Conservation (phyloP, 176 grass and related monocot genomes). For the Aegilops longissima region DNA sequence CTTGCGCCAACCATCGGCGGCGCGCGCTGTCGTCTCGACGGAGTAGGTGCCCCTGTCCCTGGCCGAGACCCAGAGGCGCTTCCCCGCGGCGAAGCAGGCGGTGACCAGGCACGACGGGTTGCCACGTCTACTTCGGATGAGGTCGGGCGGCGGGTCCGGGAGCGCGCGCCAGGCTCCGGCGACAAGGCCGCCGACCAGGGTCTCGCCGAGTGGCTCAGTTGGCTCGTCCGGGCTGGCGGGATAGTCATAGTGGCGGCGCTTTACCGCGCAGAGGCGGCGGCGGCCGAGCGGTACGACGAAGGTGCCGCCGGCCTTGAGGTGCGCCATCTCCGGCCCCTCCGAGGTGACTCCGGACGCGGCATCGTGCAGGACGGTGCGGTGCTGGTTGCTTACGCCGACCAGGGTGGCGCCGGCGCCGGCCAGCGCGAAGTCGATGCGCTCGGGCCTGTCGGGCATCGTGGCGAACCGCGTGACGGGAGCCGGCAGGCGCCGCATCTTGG, state of each 20-base stretch:
- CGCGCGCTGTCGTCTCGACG: background rate
- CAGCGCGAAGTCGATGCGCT: background rate
- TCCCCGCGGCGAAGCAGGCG: background rate
- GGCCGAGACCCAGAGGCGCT: background rate
- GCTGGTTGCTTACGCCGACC: background rate
- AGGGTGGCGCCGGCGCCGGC: background rate
- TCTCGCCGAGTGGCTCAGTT: background rate
- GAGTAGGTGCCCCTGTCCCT: background rate
- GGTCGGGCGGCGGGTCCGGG: background rate
- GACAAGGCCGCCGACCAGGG: background rate
- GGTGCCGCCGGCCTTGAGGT: background rate
- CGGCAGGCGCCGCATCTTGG: background rate
- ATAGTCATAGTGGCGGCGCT: background rate
- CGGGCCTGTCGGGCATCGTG: background rate
- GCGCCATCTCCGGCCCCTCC: background rate
- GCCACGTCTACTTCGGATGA: too few species aligned
- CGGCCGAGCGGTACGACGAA: background rate
- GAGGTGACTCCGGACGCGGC: background rate
- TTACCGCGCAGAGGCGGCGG: background rate
- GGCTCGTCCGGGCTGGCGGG: background rate
- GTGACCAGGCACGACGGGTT: background rate
- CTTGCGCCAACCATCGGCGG: background rate
- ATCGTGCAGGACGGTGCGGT: background rate
- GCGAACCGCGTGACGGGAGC: background rate
- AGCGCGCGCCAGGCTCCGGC: background rate